Evolutionary conservation across 352 stramenopile genomes (phyloP).

Genomic region (Phytophthora agathidicida): DNA sequence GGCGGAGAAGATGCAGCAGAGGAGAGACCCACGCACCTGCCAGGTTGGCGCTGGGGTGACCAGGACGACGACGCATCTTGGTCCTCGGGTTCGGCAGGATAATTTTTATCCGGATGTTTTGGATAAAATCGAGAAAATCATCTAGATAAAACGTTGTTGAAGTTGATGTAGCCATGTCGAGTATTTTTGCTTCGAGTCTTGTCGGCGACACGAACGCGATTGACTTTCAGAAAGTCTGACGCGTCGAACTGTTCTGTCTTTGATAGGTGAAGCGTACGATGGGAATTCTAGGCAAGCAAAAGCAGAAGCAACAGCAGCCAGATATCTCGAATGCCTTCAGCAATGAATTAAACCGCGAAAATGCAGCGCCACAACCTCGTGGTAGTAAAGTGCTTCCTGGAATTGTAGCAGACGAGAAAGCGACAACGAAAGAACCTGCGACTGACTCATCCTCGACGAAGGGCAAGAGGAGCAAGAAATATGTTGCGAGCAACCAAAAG

Average conservation of each 20-base stretch:
- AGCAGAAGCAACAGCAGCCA: constrained; percentile 26
- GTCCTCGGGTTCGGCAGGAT: too few species aligned
- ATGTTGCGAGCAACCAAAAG: not conserved
- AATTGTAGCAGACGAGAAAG: not conserved
- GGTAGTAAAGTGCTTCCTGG: constrained; percentile 18
- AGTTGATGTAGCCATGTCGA: constrained; percentile 6
- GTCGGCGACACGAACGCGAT: not conserved
- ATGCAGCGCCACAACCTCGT: constrained; percentile 1
- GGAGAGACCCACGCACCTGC: constrained; percentile 16
- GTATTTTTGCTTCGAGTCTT: constrained; percentile 4
- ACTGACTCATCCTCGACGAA: too few species aligned
- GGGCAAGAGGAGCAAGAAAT: constrained; percentile 3
- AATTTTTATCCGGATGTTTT: too few species aligned
- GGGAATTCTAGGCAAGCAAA: constrained; percentile 8
- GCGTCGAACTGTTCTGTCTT: too few species aligned
- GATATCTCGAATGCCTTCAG: constrained; percentile 30
- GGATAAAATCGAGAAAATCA: too few species aligned
- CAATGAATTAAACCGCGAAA: constrained; percentile 36
- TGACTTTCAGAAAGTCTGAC: too few species aligned
- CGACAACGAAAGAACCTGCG: not conserved
- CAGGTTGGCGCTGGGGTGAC: constrained; percentile 21
- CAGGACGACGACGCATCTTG: constrained; percentile 43
- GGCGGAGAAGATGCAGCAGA: not conserved
- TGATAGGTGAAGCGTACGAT: too few species aligned
- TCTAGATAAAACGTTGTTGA: too few species aligned